Evolutionary conservation across 2,329 filamentous ascomycete genomes (phyloP), one percentile per base, ranked within the genome.

Genomic region (Hypomyces rosellus): DNA sequence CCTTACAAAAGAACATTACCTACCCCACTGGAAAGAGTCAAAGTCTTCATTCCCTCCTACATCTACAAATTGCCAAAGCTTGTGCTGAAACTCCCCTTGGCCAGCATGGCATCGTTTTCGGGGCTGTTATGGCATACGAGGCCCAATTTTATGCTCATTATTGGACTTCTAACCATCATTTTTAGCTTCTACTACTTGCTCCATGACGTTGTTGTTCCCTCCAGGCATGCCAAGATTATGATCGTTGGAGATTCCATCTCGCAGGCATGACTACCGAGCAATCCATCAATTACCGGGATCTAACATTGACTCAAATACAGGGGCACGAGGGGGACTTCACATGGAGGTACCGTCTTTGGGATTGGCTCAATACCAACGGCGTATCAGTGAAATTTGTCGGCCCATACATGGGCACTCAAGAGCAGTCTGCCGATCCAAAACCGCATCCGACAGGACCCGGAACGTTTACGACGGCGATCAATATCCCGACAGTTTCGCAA

Each of bases 291-390:
- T 45, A 22, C 22, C 18, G 5, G 6, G 5, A n/a, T 45, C 8
- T 15, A 33, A 15, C 4, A 15, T 34, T 45, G 14, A 45, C 20
- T 13, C n/a, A 2, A 45, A 59, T 64, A 3, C 65, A 70, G 33
- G 69, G 69, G 12, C 54, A 53, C 20, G 67, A 72, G 50, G 69
- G 66, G 30, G 70, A 73, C 53, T 69, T 61, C 46, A 73, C 70
- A 9, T 73, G 70, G 71, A 62, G 70, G 8, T 74, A 67, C 46
- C 63, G 69, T 4, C 54, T 74, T 12, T 71, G 65, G 63, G 49
- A 72, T 44, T 74, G 70, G 69, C 61, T 72, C 46, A 53, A 53
- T 2, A 37, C 45, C 13, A 52, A 65, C 20, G 33, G 48, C 4
- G 46, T 64, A 33, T 30, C 53, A 39, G 56, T 63, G 11, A 45